Evolutionary conservation across 345 rosid species (phyloP), one percentile per base, ranked within the genome.

Genomic region (Sonneratia alba): DNA sequence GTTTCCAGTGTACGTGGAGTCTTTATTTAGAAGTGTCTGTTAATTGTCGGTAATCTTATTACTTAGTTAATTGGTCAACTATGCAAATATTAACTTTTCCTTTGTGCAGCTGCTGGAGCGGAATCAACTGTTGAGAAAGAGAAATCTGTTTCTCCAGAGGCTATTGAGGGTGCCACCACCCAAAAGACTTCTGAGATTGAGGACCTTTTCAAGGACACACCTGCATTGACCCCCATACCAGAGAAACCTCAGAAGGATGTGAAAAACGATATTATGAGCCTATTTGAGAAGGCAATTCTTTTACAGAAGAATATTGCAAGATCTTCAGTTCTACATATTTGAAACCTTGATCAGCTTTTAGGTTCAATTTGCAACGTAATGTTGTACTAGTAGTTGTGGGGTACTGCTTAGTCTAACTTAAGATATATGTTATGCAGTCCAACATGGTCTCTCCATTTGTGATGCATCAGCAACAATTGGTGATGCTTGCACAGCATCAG

Each of bases 261-360:
- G 42, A 96, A 86, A 84, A 88, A 79, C 77, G 98, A 92, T 82
- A 96, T 96, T 66, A 92, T 96, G 98, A 92, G 97, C 90, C 91
- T 96, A 61, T 96, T 96, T 80, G 99, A 92, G 86, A 96, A 92
- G 99, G 99, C 89, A 83, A 61, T 40, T 76, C 16, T 24, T 57
- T 47, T 47, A 2, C 27, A 62, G 13, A 62, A 27, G 8, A 27
- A 32, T 62, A 12, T 13, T 3, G 38, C 7, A 62, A 27, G 27
- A 27, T n/a, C 6, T n/a, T 66, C 22, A 4, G 37, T 68, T 43
- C 36, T 24, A 43, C 43, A 32, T n/a, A 53, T 68, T 68, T 43
- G 19, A 22, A 24, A 5, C 43, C 56, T 12, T 68, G 14, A 62
- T 62, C 18, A 13, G 27, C 66, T 61, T 24, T 27, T 61, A 9